Evolutionary conservation across 129 eudicot genomes (phyloP).

Genomic region (Solidago caesia): DNA sequence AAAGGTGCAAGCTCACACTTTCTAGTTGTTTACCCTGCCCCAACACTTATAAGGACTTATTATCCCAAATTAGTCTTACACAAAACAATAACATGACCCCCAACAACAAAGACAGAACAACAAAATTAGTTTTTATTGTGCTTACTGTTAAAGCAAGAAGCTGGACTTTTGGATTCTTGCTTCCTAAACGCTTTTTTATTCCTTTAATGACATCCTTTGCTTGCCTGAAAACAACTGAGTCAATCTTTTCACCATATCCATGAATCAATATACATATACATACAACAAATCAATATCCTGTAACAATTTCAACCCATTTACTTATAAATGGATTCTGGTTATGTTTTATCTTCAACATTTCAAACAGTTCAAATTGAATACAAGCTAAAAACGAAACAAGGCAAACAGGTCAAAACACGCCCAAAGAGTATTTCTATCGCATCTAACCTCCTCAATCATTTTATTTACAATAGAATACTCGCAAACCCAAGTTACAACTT

Average conservation of each 20-base stretch:
- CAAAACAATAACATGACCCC: slow-evolving; percentile 12
- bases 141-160: slow-evolving; percentile 86
- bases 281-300: neutral
- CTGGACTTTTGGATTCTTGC: slow-evolving; percentile 85
- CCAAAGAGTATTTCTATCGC: neutral
- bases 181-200: slow-evolving; percentile 81
- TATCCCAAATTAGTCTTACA: neutral
- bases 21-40: slow-evolving; percentile 22
- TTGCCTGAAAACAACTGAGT: slow-evolving; percentile 51
- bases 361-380: neutral
- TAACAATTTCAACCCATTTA: neutral
- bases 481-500: neutral
- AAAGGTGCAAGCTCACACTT: slow-evolving; percentile 20
- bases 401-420: neutral
- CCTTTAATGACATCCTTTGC: slow-evolving; percentile 89
- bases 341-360: neutral
- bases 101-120: slow-evolving; percentile 4
- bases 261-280: slow-evolving; percentile 3
- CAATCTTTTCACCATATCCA: slow-evolving; percentile 19
- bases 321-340: slow-evolving; percentile 1
- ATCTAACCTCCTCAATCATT: neutral
- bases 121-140: slow-evolving; percentile 1
- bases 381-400: neutral
- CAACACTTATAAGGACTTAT: slow-evolving; percentile 14
- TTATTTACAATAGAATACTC: slow-evolving; percentile 8